A percentile compares a stretch with the other conserved stretches of the same genome.
Evolutionary conservation across 495 filamentous ascomycete genomes (phyloP).

Genomic region (Penicillium subrubescens): DNA sequence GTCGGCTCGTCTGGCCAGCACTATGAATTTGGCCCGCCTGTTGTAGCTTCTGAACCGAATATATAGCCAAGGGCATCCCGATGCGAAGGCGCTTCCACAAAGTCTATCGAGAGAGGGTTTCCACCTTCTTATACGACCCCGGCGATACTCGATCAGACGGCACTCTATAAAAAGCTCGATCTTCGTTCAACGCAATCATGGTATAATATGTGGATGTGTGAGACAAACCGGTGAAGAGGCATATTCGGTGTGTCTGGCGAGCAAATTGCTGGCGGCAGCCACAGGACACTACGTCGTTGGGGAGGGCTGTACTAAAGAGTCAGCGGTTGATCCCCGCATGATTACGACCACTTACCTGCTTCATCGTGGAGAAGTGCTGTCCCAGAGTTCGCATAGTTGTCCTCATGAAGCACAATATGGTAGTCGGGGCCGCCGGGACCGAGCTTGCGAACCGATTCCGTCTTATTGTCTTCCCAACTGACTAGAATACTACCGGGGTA

Average conservation of each 20-base stretch:
- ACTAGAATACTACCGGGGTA: conserved; percentile 1
- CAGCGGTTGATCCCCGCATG: background rate
- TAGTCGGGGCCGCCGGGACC: background rate
- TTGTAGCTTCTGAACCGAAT: background rate
- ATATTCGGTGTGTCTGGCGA: too few relatives aligned
- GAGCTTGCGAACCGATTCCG: background rate
- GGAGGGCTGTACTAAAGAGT: conserved; percentile 1
- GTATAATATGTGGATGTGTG: too few relatives aligned
- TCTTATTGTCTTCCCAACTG: conserved; percentile 7
- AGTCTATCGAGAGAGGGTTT: too few relatives aligned
- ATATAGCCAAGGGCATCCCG: background rate
- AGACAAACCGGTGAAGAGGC: too few relatives aligned
- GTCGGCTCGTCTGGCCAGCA: background rate
- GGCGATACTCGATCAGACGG: too few relatives aligned
- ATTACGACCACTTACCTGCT: conserved; percentile 5
- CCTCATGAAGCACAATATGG: background rate
- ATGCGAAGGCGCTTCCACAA: background rate
- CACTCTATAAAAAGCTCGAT: too few relatives aligned
- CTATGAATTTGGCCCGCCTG: background rate
- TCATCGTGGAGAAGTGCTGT: conserved; percentile 1
- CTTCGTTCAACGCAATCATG: too few relatives aligned
- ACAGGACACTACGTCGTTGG: background rate
- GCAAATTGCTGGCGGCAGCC: background rate
- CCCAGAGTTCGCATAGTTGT: background rate
- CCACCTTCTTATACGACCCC: too few relatives aligned